A percentile compares a stretch with the other conserved stretches of the same genome.
Evolutionary conservation across 1,284 basidiomycete species (phyloP).

Genomic region (Moniliophthora roreri): DNA sequence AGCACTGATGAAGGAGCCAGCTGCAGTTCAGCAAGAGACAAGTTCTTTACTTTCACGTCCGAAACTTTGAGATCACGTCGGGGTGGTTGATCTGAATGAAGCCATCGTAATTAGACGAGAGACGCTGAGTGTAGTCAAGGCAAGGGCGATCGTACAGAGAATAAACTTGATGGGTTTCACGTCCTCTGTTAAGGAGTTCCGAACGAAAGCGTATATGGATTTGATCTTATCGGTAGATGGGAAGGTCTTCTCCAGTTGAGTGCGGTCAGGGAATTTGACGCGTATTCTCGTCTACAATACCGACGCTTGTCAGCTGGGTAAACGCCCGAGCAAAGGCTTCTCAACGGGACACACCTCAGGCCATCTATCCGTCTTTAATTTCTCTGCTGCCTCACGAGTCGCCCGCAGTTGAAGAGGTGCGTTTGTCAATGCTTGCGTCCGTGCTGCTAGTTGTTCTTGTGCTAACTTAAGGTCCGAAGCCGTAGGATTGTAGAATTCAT

Average conservation of each 20-base stretch:
- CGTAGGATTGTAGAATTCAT: constrained; percentile 76
- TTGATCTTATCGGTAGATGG: constrained; percentile 75
- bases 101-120: constrained; percentile 3
- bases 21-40: constrained; percentile 68
- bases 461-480: constrained; percentile 72
- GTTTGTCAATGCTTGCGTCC: constrained; percentile 68
- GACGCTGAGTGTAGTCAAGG: background rate
- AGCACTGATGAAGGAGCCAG: constrained; percentile 81
- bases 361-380: constrained; percentile 64
- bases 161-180: constrained; percentile 77
- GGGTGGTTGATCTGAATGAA: constrained; percentile 72
- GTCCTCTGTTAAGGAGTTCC: constrained; percentile 68
- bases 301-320: constrained; percentile 8
- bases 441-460: constrained; percentile 60
- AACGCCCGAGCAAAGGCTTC: background rate
- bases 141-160: constrained; percentile 55
- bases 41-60: constrained; percentile 67
- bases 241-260: constrained; percentile 80
- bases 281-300: constrained; percentile 71
- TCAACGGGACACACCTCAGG: constrained; percentile 54
- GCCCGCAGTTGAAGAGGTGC: constrained; percentile 75
- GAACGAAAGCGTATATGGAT: constrained; percentile 81
- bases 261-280: constrained; percentile 78
- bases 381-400: constrained; percentile 65
- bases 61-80: constrained; percentile 79